phyloP scores from a whole-genome alignment of 441 rosid species.

The Erodium texanum region DNA sequence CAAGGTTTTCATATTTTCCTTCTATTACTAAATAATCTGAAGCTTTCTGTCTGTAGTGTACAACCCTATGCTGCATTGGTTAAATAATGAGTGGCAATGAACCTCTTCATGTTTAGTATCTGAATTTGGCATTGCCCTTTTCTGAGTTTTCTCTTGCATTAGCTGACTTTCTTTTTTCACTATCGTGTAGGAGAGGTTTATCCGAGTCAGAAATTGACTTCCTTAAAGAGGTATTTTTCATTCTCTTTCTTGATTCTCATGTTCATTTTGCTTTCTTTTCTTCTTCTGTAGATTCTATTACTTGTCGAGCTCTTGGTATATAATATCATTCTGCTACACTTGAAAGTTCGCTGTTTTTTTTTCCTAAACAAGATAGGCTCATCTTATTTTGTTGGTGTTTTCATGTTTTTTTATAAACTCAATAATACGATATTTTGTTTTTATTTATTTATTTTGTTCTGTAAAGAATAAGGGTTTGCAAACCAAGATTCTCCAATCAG shows the following conservation, averaged over 20 bases:
- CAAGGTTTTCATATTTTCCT: background rate
- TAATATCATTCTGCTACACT: conserved; percentile 2
- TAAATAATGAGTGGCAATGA: too few relatives aligned
- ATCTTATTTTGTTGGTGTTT: conserved; percentile 6
- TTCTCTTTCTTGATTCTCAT: conserved; percentile 10
- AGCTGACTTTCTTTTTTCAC: conserved; percentile 12
- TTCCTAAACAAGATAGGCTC: conserved; percentile 6
- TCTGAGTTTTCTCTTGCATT: background rate
- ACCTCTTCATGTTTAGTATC: too few relatives aligned
- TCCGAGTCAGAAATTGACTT: conserved; percentile 74
- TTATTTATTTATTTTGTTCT: conserved; percentile 7
- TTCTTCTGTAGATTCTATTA: conserved; percentile 4
- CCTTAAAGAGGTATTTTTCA: conserved; percentile 58
- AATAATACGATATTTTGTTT: background rate
- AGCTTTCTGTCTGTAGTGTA: background rate
- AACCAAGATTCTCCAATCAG: conserved; percentile 57
- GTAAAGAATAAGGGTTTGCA: conserved; percentile 60
- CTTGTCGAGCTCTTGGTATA: conserved; percentile 9
- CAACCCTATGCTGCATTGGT: too few relatives aligned
- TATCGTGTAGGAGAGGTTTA: conserved; percentile 80
- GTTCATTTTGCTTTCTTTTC: conserved; percentile 10
- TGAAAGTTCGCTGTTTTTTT: background rate
- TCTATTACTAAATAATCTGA: conserved; percentile 3
- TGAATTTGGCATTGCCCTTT: too few relatives aligned
- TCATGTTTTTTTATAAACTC: conserved; percentile 8